Evolutionary conservation across 2,329 filamentous ascomycete genomes (phyloP), one percentile per base, ranked within the genome.

Genomic region (Didymellaceae sp.): DNA sequence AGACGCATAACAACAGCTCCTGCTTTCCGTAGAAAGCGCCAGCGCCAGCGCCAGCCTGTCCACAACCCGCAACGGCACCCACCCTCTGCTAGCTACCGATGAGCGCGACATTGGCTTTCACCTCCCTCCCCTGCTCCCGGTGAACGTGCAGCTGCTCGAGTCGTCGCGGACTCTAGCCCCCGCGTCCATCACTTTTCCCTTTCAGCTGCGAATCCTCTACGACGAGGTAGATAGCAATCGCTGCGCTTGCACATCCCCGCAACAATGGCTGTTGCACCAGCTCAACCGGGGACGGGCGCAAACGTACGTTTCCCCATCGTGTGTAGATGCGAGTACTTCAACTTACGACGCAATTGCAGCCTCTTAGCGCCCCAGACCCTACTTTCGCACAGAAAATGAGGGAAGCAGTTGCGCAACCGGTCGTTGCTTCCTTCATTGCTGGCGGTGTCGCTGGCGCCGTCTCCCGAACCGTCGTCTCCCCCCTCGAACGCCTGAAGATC

Each of bases 401-500:
- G 41, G 61, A 66, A 38, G 54, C 70, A 32, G 53, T 97, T 56
- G 88, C 91, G 8, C 89, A 96, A 58, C 92, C 93, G 4, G 87
- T 97, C 30, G 78, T 91, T 25, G 93, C 94, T 32, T 92, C 94
- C 25, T 99, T 99, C 69, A 88, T 95, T 66, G 94, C 91, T 22
- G 94, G 94, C 55, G 94, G 94, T 61, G 86, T 97, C 17, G 94
- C 94, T 13, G 94, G 94, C 51, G 94, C 94, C 33, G 93, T 99
- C n/a, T 97, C 94, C 24, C 86, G 94, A 70, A 99, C 94, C 18
- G 93, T 97, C 38, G 94, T 99, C 4, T 97, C 93, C 13, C 94
- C 94, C 3, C 85, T 99, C 28, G 94, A 99, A 76, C 86, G 94
- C 58, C 82, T 99, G 52, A 97, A 99, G 79, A 99, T 99, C 63